Conservation (phyloP, 176 grass and related monocot genomes). For the Oryza meridionalis region DNA sequence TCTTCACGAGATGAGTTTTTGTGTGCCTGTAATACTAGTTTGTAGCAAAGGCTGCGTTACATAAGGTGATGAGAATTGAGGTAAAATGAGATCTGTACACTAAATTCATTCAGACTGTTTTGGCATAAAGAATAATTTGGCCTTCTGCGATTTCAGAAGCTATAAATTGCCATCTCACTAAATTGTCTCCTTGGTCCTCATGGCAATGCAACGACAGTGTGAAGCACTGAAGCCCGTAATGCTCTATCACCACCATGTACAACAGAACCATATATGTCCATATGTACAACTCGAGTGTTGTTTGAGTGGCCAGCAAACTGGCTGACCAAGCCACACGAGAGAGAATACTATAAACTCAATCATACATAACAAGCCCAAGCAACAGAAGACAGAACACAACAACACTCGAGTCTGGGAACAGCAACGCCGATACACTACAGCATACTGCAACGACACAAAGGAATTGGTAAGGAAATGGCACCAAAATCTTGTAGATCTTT, state of each 20-base stretch:
- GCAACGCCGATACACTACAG: not conserved
- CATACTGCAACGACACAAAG: not conserved
- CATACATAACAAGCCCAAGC: too few species aligned
- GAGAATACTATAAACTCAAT: too few species aligned
- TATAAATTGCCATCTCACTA: not conserved
- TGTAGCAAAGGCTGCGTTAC: constrained; percentile 9
- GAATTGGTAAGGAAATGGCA: not conserved
- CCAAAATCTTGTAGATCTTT: not conserved
- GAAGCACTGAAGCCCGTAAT: too few species aligned
- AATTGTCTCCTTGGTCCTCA: not conserved
- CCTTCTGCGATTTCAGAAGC: not conserved
- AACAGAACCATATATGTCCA: too few species aligned
- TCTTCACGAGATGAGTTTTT: not conserved
- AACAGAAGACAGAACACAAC: too few species aligned
- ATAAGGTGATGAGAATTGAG: not conserved
- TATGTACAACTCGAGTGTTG: too few species aligned
- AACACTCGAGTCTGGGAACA: too few species aligned
- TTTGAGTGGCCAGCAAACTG: too few species aligned
- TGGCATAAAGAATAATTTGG: not conserved
- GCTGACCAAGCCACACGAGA: too few species aligned
- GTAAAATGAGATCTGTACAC: constrained; percentile 4
- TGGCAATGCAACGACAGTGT: too few species aligned
- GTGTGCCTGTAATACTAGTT: constrained; percentile 27
- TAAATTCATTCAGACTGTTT: not conserved
- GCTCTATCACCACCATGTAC: too few species aligned